Base-by-base conservation (phyloP, 306 rosid species). In the Acacia confusa region DNA sequence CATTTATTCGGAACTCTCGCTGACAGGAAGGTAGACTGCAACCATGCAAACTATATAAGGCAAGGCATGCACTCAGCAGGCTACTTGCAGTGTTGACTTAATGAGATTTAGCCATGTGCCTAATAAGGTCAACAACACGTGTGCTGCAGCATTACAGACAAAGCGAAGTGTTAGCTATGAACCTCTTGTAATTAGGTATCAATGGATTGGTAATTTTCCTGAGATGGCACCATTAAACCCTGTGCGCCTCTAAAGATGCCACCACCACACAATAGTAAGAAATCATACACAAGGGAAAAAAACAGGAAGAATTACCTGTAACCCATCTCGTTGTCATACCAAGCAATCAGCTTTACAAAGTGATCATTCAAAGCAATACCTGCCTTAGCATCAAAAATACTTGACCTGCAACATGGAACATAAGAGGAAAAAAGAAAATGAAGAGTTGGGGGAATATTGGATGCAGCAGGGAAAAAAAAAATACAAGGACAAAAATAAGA, bases 281-380 rank as follows among this genome's bases (percentile, higher is more conserved):
- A n/a, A 61, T 57, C 48, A 69, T 28, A 6, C 0, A 20, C 34
- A 47, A n/a, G 40, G 38, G 40, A 7, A 32, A 67, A 48, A 14
- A 28, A 63, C 1, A 63, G 7, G 40, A 45, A 1, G 73, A 41
- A 32, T 75, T 85, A 93, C 97, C 95, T 93, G 90, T 93, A 93
- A 32, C 96, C 97, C 91, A 82, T 73, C 86, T 93, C 96, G 68
- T 93, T 93, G 88, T 93, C 96, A 19, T 93, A 93, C 97, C 96
- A 93, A 0, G 94, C 4, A 4, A 93, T 85, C 1, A 91, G 47
- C 89, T 93, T 93, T 67, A 81, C 84, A 32, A 78, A 93, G 4
- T 67, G 57, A 0, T 91, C 76, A 22, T 47, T 93, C 89, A 93
- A 81, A 6, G 97, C 94, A 69, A 90, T 91, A 72, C 97, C 97